phyloP scores from a whole-genome alignment of 2,329 filamentous ascomycete genomes.

The Mycosphaerelloides madeirae region DNA sequence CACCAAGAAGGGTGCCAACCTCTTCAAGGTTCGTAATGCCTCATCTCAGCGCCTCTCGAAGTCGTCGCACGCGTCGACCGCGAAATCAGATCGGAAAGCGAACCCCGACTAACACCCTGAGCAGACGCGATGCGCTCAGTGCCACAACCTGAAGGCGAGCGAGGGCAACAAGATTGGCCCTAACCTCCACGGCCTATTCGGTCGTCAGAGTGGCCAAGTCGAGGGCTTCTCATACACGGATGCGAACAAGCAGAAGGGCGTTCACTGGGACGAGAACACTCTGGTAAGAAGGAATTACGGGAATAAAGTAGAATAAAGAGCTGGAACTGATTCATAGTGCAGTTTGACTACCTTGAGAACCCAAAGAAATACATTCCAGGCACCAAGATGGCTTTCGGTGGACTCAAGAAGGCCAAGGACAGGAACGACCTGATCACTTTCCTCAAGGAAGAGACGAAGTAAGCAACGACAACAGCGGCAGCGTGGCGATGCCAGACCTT shows the following conservation, averaged over 20 bases:
- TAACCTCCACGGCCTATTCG: slow-evolving; percentile 94
- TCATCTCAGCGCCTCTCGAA: not conserved
- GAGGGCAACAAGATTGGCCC: slow-evolving; percentile 98
- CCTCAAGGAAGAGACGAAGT: slow-evolving; percentile 66
- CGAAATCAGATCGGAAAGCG: not conserved
- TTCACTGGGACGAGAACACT: slow-evolving; percentile 80
- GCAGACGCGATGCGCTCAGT: slow-evolving; percentile 89
- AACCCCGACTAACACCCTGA: slow-evolving; percentile 6
- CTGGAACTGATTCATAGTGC: slow-evolving; percentile 15
- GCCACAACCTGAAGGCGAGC: slow-evolving; percentile 88
- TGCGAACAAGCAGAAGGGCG: slow-evolving; percentile 96
- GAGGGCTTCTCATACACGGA: slow-evolving; percentile 97
- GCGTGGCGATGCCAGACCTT: not conserved
- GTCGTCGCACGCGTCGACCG: not conserved
- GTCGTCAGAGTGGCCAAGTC: slow-evolving; percentile 87
- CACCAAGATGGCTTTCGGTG: slow-evolving; percentile 99
- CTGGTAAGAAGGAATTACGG: slow-evolving; percentile 53
- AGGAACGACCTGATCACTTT: slow-evolving; percentile 95
- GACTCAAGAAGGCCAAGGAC: slow-evolving; percentile 99
- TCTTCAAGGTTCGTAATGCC: slow-evolving; percentile 68
- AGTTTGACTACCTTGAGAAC: slow-evolving; percentile 99
- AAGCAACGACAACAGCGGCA: slow-evolving; percentile 41
- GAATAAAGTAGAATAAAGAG: not conserved
- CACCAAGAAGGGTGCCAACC: slow-evolving; percentile 85
- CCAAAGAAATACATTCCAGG: slow-evolving; percentile 99